Conservation (phyloP, 1,139 yeast genomes). For the Kodamaea derodonti region DNA sequence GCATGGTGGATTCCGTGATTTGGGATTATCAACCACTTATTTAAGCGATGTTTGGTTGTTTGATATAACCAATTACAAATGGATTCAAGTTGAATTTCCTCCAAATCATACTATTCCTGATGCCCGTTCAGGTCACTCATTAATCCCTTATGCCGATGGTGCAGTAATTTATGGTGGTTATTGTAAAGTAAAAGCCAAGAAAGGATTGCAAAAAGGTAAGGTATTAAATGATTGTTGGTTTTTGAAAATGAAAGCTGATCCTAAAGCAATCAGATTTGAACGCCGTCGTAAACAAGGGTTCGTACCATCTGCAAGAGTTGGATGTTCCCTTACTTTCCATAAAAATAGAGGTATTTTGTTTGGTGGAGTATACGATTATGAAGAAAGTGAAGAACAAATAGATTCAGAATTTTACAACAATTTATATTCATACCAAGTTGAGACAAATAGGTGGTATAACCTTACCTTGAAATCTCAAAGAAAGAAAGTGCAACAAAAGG, state of each 20-base stretch:
- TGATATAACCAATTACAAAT: conserved; percentile 82
- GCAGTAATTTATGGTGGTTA: conserved; percentile 91
- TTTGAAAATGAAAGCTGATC: conserved; percentile 81
- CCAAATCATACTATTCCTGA: conserved; percentile 80
- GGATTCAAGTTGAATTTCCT: conserved; percentile 89
- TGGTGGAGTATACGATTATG: conserved; percentile 94
- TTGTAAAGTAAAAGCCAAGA: conserved; percentile 85
- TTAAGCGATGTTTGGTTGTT: conserved; percentile 87
- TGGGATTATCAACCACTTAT: conserved; percentile 81
- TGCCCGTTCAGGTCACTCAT: conserved; percentile 89
- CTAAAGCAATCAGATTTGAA: conserved; percentile 81
- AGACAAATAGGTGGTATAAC: conserved; percentile 85
- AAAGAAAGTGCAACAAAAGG: conserved; percentile 37
- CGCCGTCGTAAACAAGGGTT: conserved; percentile 85
- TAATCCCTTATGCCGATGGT: conserved; percentile 80
- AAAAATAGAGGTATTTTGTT: conserved; percentile 90
- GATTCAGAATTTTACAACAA: conserved; percentile 83
- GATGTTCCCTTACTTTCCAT: conserved; percentile 85
- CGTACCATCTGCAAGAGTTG: conserved; percentile 91
- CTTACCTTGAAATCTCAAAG: conserved; percentile 63
- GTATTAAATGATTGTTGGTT: conserved; percentile 88
- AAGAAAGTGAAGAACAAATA: conserved; percentile 89
- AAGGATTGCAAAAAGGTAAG: conserved; percentile 88
- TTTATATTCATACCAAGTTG: conserved; percentile 77
- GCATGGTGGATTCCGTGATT: conserved; percentile 91